Evolutionary conservation across 768 basidiomycete genomes (phyloP).

Genomic region (Inosperma sp.): DNA sequence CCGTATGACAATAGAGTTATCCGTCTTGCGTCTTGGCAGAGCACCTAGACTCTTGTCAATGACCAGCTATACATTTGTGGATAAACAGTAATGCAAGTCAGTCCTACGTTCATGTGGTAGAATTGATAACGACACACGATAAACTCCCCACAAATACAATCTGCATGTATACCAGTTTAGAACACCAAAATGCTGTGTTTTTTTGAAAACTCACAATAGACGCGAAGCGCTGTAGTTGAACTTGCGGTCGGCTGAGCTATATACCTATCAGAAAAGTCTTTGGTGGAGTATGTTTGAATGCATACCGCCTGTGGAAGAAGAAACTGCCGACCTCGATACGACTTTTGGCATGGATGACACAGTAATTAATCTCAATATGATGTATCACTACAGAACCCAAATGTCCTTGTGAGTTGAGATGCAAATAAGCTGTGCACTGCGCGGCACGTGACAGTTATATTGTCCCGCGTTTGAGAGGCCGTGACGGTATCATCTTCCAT

Average conservation of each 20-base stretch:
- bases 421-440: slow-evolving; percentile 1
- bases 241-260: slow-evolving; percentile 76
- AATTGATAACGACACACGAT: slow-evolving; percentile 49
- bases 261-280: slow-evolving; percentile 8
- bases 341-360: slow-evolving; percentile 75
- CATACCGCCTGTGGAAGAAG: slow-evolving; percentile 82
- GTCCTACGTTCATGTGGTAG: too few species aligned
- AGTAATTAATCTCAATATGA: slow-evolving; percentile 7
- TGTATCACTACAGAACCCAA: not conserved
- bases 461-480: not conserved
- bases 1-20: slow-evolving; percentile 76
- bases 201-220: slow-evolving; percentile 60
- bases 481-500: slow-evolving; percentile 3
- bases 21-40: slow-evolving; percentile 69
- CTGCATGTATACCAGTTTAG: slow-evolving; percentile 34
- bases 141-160: slow-evolving; percentile 87
- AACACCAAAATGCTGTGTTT: not conserved
- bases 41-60: slow-evolving; percentile 69
- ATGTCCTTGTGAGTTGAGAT: not conserved
- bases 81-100: not conserved
- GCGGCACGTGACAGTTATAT: slow-evolving; percentile 3
- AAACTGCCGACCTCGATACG: slow-evolving; percentile 82
- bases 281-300: too few species aligned
- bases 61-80: slow-evolving; percentile 53
- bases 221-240: slow-evolving; percentile 69